These are phyloP conservation scores for Tricholoma sp. DNA, from an alignment of 768 basidiomycete species.

Conservation along the genomic window DNA sequence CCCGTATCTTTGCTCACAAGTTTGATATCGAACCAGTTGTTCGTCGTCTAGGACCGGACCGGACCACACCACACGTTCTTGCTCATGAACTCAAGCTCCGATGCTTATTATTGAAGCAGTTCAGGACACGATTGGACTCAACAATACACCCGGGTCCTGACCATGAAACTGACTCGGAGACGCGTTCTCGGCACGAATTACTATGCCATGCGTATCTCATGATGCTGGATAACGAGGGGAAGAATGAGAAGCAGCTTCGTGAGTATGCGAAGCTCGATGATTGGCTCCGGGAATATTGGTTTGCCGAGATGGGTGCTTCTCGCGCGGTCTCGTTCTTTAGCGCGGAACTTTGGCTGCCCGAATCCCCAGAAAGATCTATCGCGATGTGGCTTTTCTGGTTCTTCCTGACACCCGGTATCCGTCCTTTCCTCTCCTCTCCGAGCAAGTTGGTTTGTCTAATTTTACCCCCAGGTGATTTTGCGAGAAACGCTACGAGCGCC, in stretches of 20 bases:
- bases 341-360: constrained; percentile 52
- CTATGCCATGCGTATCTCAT: constrained; percentile 70
- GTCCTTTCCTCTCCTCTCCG: not conserved
- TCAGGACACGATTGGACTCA: constrained; percentile 43
- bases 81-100: constrained; percentile 64
- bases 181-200: constrained; percentile 33
- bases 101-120: constrained; percentile 50
- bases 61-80: constrained; percentile 37
- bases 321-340: constrained; percentile 35
- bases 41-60: constrained; percentile 42
- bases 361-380: constrained; percentile 46
- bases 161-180: constrained; percentile 8
- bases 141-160: constrained; percentile 19
- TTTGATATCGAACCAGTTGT: constrained; percentile 56
- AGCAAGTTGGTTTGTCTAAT: not conserved
- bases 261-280: constrained; percentile 56
- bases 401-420: constrained; percentile 54
- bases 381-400: constrained; percentile 84
- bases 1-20: constrained; percentile 59
- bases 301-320: constrained; percentile 55
- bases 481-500: constrained; percentile 30
- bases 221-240: constrained; percentile 78
- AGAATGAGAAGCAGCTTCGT: constrained; percentile 66
- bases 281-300: constrained; percentile 69
- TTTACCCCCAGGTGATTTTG: constrained; percentile 40